Base-by-base conservation (phyloP, 2,329 filamentous ascomycete genomes). In the Clarireedia homoeocarpa region DNA sequence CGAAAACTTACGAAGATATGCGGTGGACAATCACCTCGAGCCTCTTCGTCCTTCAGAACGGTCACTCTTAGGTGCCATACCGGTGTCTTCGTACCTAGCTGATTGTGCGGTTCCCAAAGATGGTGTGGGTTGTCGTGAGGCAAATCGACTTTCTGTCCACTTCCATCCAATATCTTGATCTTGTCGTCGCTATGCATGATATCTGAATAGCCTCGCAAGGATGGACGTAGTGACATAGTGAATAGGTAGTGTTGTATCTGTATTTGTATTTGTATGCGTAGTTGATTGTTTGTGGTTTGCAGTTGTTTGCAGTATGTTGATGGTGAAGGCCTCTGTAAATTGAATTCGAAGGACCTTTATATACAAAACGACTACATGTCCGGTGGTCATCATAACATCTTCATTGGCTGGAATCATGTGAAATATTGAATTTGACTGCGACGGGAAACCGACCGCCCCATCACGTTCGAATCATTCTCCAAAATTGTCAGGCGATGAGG, bases 31-130 rank as follows among this genome's bases (percentile, higher is more conserved):
- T 64, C 63, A 6, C 60, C 63, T 51, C 58, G 51, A 12, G 52
- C 57, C 56, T 63, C 59, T 44, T 62, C 54, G 30, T 66, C 61
- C 46, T 62, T 65, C 46, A 66, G 45, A 20, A 64, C 60, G 12
- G 49, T 62, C 10, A 66, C 57, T 4, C 57, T 51, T 24, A 66
- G 49, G 59, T 66, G 61, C 61, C 61, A 66, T 30, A 59, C 30
- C 17, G 63, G 63, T 26, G 58, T 51, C 34, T 55, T 44, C 24
- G 42, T 23, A 24, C 46, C 24, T 5, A 17, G 24, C 9, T n/a
- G 30, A 10, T 24, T 51, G 3, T 57, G 52, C 38, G 58, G 62
- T 36, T 58, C 51, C 64, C 64, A 66, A 10, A 66, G 54, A 10
- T 57, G 59, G 20, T 63, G 56, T n/a, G 59, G 42, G 12, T 58